These are phyloP conservation scores for Aphanomyces stellatus DNA, from an alignment of 352 stramenopile genomes.

Conservation along the genomic window DNA sequence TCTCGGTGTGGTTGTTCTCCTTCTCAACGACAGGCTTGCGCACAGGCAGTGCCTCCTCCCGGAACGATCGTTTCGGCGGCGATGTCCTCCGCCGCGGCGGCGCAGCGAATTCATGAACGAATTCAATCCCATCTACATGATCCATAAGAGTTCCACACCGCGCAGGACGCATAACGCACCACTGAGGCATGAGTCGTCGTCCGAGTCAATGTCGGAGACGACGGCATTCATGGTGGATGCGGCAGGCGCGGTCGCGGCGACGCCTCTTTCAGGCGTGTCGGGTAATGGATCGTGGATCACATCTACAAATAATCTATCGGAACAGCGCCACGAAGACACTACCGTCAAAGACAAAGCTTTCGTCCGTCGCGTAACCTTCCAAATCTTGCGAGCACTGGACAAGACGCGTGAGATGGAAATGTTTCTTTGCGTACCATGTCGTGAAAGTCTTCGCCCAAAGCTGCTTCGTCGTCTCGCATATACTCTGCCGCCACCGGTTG, in stretches of 20 bases:
- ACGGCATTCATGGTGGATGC: background rate
- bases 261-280: background rate
- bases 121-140: constrained; percentile 4
- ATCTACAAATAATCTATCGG: background rate
- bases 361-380: background rate
- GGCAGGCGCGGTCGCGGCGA: background rate
- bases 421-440: constrained; percentile 1
- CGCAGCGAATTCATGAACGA: background rate
- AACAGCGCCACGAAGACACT: background rate
- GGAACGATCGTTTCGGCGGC: too few relatives aligned
- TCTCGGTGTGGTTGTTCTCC: too few relatives aligned
- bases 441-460: constrained; percentile 11
- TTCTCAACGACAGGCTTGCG: too few relatives aligned
- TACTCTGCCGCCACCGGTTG: background rate
- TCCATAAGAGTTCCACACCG: background rate
- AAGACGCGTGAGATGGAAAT: background rate
- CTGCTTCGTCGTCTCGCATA: background rate
- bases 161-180: background rate
- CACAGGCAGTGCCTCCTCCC: too few relatives aligned
- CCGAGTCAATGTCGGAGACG: constrained; percentile 2
- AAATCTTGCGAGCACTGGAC: background rate
- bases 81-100: too few relatives aligned
- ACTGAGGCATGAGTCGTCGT: background rate
- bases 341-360: constrained; percentile 18
- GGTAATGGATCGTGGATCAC: constrained; percentile 6